Evolutionary conservation across 495 filamentous ascomycete species (phyloP), one percentile per base, ranked within the genome.

Genomic region (Hypomontagnella submonticulosa): DNA sequence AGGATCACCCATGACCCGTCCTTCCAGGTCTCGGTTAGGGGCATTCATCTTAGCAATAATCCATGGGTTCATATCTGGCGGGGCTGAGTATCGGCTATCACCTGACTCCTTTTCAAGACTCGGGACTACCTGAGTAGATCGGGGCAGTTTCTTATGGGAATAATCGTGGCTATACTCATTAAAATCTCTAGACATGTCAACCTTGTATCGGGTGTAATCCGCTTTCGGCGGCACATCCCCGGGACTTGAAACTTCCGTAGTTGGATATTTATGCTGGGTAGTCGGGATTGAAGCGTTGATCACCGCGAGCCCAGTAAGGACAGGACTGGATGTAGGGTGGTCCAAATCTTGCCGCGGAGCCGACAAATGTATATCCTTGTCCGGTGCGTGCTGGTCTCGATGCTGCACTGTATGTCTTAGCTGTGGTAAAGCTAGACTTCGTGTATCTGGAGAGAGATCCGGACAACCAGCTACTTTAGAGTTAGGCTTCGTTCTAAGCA

Each of bases 41-140:
- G 84, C 73, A 47, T 82, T 88, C 71, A 87, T 76, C 65, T 86
- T 88, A 6, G 88, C 84, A 46, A 87, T 78, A 0, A 80, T 73
- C 85, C 85, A 88, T 4, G 88, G 88, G 61, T 89, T 88, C 3
- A 83, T 46, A 80, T 58, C 2, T 60, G 69, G 37, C 69, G 16
- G 19, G 0, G 41, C 13, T 12, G 34, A 59, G 23, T n/a, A 49
- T 51, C 47, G 38, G 15, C 27, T 16, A 51, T 42, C 77, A 66
- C 56, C 44, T 42, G 50, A 34, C 56, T 34, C 27, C 57, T 62
- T 36, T 42, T 61, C 71, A 34, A 16, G 38, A 32, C 11, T 23
- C 3, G n/a, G 18, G 0, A 16, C 16, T 19, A 32, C 9, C 19
- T 43, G 58, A 3, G 63, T 41, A 58, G 59, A 68, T 12, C 27